Percentiles rank a stretch among this genome's conserved stretches.
phyloP scores from a whole-genome alignment of 768 basidiomycete genomes.

The Termitomyces sp. region DNA sequence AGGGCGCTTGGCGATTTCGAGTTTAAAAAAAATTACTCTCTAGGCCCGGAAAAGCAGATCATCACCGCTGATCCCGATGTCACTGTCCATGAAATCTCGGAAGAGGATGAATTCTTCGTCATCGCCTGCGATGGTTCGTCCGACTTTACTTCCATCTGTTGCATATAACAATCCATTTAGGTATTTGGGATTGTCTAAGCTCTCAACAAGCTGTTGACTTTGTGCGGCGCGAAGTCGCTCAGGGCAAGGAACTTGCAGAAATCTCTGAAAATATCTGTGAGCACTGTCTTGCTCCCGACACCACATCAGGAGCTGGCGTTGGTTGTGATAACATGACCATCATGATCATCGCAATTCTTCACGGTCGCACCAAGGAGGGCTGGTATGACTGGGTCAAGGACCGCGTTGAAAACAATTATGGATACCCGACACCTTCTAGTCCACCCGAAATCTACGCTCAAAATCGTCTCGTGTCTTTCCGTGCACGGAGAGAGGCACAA shows the following conservation, averaged over 20 bases:
- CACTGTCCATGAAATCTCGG: constrained; percentile 70
- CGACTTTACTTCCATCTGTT: background rate
- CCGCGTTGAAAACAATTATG: constrained; percentile 70
- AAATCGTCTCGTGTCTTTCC: constrained; percentile 57
- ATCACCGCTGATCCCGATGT: constrained; percentile 95
- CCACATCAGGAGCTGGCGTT: constrained; percentile 83
- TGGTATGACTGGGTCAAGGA: constrained; percentile 90
- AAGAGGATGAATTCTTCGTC: constrained; percentile 95
- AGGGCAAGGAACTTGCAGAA: constrained; percentile 73
- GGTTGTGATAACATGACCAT: constrained; percentile 99
- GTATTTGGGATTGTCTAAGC: constrained; percentile 96
- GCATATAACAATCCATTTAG: constrained; percentile 33
- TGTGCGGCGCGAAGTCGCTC: constrained; percentile 73
- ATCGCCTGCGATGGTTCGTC: constrained; percentile 90
- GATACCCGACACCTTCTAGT: constrained; percentile 70
- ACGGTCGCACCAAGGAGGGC: constrained; percentile 83
- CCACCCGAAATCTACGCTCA: constrained; percentile 74
- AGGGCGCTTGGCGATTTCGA: constrained; percentile 97
- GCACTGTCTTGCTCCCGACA: constrained; percentile 91
- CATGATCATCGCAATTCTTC: constrained; percentile 81
- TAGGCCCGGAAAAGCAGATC: constrained; percentile 85
- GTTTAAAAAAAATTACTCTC: constrained; percentile 88
- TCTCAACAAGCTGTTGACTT: constrained; percentile 93
- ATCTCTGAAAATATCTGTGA: constrained; percentile 89
- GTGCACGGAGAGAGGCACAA: constrained; percentile 52